A percentile compares a stretch with the other conserved stretches of the same genome.
These are phyloP conservation scores for Corinectria fuckeliana DNA, from an alignment of 2,329 filamentous ascomycete genomes.

Conservation along the genomic window DNA sequence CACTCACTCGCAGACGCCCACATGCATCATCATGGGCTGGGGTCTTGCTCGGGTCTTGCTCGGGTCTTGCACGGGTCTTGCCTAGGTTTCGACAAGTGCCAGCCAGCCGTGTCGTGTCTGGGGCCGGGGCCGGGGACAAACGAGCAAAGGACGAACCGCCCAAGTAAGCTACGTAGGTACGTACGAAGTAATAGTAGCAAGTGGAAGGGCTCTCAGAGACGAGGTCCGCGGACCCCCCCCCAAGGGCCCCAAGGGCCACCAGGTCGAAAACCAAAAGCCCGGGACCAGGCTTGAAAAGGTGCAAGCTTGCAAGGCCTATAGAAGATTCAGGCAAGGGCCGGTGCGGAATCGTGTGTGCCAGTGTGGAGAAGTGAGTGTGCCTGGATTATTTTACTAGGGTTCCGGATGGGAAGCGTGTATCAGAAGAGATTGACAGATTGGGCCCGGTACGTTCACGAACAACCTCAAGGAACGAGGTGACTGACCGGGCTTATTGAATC, in stretches of 20 bases:
- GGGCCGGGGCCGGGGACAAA: slow-evolving; percentile 5
- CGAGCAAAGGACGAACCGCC: slow-evolving; percentile 7
- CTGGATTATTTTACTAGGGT: slow-evolving; percentile 52
- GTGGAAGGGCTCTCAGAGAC: slow-evolving; percentile 8
- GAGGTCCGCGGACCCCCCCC: slow-evolving; percentile 16
- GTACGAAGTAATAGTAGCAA: too few relatives aligned
- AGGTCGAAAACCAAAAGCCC: slow-evolving; percentile 19
- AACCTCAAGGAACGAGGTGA: slow-evolving; percentile 7
- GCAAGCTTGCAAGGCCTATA: slow-evolving; percentile 17
- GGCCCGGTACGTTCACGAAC: slow-evolving; percentile 18
- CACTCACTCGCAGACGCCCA: slow-evolving; percentile 36
- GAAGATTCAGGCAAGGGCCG: slow-evolving; percentile 30
- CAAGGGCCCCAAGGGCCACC: slow-evolving; percentile 24
- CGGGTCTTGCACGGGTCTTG: slow-evolving; percentile 24
- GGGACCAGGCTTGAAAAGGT: slow-evolving; percentile 24
- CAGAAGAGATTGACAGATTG: slow-evolving; percentile 48
- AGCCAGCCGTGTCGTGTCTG: slow-evolving; percentile 10
- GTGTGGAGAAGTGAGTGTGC: slow-evolving; percentile 51
- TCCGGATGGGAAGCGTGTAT: slow-evolving; percentile 46
- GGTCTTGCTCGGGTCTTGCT: slow-evolving; percentile 26
- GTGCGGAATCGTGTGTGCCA: slow-evolving; percentile 33
- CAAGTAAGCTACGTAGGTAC: too few relatives aligned
- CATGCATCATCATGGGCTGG: slow-evolving; percentile 38
- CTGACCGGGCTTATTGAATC: slow-evolving; percentile 8
- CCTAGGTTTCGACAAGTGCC: slow-evolving; percentile 25